These are phyloP conservation scores for Globisporangium carolinianum DNA, from an alignment of 352 stramenopile species.

Conservation along the genomic window DNA sequence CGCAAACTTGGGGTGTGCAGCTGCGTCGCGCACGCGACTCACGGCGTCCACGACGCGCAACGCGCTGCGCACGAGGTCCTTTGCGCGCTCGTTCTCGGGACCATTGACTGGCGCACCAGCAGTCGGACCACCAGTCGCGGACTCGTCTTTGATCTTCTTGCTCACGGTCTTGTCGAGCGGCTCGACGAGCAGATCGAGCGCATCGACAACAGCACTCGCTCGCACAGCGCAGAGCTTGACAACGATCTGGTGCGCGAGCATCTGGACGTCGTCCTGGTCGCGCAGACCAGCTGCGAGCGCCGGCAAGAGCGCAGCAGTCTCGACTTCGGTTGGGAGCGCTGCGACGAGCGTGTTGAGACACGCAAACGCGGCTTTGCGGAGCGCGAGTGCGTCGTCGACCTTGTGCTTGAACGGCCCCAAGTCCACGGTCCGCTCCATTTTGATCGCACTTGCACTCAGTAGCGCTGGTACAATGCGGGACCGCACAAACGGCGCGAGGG, in stretches of 20 bases:
- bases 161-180: conserved; percentile 94
- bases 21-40: conserved; percentile 58
- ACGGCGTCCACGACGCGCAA: conserved; percentile 85
- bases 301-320: conserved; percentile 90
- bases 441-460: conserved; percentile 88
- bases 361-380: conserved; percentile 90
- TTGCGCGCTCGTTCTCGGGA: conserved; percentile 93
- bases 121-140: conserved; percentile 35
- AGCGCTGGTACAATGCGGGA: conserved; percentile 89
- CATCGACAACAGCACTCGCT: conserved; percentile 73
- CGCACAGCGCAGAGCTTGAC: conserved; percentile 89
- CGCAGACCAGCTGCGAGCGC: conserved; percentile 88
- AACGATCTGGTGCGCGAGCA: conserved; percentile 96
- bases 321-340: conserved; percentile 88
- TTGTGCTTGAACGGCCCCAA: conserved; percentile 99
- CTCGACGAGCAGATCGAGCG: conserved; percentile 88
- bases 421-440: conserved; percentile 95
- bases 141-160: conserved; percentile 93
- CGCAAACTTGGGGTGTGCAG: conserved; percentile 69
- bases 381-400: conserved; percentile 85
- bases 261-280: conserved; percentile 95
- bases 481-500: conserved; percentile 68
- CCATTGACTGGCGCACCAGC: conserved; percentile 19
- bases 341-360: conserved; percentile 96
- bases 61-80: conserved; percentile 95